Evolutionary conservation across 1,284 basidiomycete genomes (phyloP).

Genomic region (Inonotus hispidus): DNA sequence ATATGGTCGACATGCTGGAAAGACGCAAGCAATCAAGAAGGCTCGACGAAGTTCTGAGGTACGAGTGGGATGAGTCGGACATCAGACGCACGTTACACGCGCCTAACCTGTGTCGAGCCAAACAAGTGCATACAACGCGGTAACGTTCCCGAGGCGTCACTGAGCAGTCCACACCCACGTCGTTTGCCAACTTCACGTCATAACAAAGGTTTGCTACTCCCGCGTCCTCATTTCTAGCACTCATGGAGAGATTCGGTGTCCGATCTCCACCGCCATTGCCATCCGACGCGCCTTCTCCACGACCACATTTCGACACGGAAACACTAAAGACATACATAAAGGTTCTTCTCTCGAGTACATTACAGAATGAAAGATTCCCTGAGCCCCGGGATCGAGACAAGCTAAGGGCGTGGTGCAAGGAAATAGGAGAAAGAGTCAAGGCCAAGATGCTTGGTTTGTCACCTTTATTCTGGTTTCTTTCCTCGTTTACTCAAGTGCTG

Average conservation of each 20-base stretch:
- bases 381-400: slow-evolving; percentile 61
- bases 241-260: slow-evolving; percentile 40
- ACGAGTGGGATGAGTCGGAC: slow-evolving; percentile 1
- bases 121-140: slow-evolving; percentile 18
- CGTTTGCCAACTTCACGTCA: too few species aligned
- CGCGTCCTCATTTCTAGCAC: slow-evolving; percentile 10
- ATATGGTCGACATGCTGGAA: slow-evolving; percentile 35
- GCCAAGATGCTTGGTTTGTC: slow-evolving; percentile 62
- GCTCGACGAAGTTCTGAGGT: neutral
- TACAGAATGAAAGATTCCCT: slow-evolving; percentile 61
- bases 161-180: neutral
- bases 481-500: slow-evolving; percentile 12
- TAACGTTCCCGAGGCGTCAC: neutral
- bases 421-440: slow-evolving; percentile 76
- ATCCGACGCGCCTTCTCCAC: slow-evolving; percentile 50
- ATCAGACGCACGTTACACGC: neutral
- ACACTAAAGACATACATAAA: slow-evolving; percentile 72
- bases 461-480: neutral
- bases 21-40: neutral
- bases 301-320: slow-evolving; percentile 66
- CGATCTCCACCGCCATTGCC: slow-evolving; percentile 46
- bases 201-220: neutral
- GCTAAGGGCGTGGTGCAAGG: slow-evolving; percentile 70
- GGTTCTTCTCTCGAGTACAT: slow-evolving; percentile 63
- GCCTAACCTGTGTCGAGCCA: slow-evolving; percentile 7